Percentiles rank a stretch among this genome's conserved stretches.
Conservation (phyloP, 495 filamentous ascomycete genomes). For the Tirmania nivea region DNA sequence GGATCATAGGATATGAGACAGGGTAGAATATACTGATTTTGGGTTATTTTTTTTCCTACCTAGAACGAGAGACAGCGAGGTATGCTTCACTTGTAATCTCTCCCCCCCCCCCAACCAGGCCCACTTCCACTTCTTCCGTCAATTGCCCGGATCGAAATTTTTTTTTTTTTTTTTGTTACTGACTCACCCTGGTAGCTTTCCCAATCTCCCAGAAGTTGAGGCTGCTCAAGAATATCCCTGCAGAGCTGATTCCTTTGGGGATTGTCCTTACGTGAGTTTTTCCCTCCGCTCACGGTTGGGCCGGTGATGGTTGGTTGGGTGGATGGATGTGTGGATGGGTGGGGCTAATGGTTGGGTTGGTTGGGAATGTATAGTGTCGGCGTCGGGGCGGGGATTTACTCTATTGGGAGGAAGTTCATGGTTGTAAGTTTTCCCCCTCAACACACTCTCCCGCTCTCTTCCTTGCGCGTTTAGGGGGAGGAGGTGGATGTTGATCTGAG, state of each 20-base stretch:
- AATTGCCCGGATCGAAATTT: too few species aligned
- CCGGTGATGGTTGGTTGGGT: too few species aligned
- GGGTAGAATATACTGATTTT: too few species aligned
- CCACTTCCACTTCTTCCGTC: too few species aligned
- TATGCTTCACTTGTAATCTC: too few species aligned
- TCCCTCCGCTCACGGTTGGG: not conserved
- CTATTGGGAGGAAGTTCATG: not conserved
- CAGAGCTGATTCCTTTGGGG: constrained; percentile 91
- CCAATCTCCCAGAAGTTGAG: constrained; percentile 78
- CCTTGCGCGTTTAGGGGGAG: too few species aligned
- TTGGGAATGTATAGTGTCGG: not conserved
- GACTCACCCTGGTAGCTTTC: constrained; percentile 6
- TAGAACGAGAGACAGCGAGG: too few species aligned
- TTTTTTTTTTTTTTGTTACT: too few species aligned
- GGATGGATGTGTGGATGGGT: too few species aligned
- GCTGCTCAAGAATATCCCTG: constrained; percentile 63
- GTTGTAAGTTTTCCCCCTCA: not conserved
- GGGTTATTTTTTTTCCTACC: constrained; percentile 10
- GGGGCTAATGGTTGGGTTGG: too few species aligned
- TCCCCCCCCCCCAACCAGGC: too few species aligned
- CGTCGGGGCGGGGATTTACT: not conserved
- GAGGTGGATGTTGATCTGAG: not conserved
- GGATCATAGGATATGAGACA: too few species aligned
- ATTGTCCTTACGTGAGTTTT: constrained; percentile 21
- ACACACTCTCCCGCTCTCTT: not conserved